These are phyloP conservation scores for Nakaseomyces kungkrabaensis DNA, from an alignment of 1,139 yeast species.

Conservation along the genomic window DNA sequence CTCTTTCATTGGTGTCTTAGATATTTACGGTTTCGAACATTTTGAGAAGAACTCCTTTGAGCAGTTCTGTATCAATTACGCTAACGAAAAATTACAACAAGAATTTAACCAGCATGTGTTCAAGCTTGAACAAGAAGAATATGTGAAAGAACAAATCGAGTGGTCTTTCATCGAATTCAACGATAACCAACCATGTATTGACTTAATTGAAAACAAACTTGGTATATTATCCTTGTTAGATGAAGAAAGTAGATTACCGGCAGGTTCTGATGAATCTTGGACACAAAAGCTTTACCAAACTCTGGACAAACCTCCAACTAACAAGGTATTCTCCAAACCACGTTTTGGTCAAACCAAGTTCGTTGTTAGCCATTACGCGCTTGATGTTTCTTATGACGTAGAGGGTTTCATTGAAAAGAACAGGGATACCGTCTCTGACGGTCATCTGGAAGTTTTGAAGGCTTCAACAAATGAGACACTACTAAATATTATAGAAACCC, in stretches of 20 bases:
- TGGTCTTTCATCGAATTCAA: slow-evolving; percentile 96
- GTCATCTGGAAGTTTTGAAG: slow-evolving; percentile 77
- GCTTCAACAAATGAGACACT: slow-evolving; percentile 58
- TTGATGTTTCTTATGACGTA: slow-evolving; percentile 84
- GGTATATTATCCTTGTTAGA: slow-evolving; percentile 85
- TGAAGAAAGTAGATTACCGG: slow-evolving; percentile 90
- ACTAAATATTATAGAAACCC: slow-evolving; percentile 49
- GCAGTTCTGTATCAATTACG: slow-evolving; percentile 95
- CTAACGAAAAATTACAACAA: slow-evolving; percentile 94
- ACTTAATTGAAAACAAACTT: slow-evolving; percentile 77
- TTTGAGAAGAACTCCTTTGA: slow-evolving; percentile 90
- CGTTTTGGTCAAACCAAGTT: slow-evolving; percentile 89
- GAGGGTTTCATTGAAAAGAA: slow-evolving; percentile 96
- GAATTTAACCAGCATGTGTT: slow-evolving; percentile 96
- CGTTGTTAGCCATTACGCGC: slow-evolving; percentile 86
- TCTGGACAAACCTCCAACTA: slow-evolving; percentile 68
- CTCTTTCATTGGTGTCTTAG: slow-evolving; percentile 90
- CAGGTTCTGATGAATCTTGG: slow-evolving; percentile 92
- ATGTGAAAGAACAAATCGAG: slow-evolving; percentile 81
- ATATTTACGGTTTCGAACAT: slow-evolving; percentile 96
- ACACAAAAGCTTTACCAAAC: slow-evolving; percentile 82
- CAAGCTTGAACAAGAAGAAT: slow-evolving; percentile 93
- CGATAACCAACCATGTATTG: slow-evolving; percentile 96
- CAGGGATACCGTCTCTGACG: slow-evolving; percentile 95
- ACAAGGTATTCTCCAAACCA: slow-evolving; percentile 81